These are phyloP conservation scores for Pythium brachiatum DNA, from an alignment of 352 stramenopile species.

Conservation along the genomic window DNA sequence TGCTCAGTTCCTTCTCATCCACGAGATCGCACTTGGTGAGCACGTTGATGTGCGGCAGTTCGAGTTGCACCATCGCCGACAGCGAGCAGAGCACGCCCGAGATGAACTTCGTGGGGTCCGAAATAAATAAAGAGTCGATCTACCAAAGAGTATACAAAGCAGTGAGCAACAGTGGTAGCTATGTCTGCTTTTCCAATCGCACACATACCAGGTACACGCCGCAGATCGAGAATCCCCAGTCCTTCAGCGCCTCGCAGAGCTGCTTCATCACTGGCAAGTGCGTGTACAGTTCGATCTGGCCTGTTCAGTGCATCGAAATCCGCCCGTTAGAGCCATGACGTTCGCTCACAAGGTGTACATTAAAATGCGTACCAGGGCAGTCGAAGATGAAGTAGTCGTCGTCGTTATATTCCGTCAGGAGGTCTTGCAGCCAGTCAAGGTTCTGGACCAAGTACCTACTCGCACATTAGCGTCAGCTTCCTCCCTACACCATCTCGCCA, in stretches of 20 bases:
- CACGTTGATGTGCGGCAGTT: slow-evolving; percentile 95
- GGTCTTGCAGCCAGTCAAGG: slow-evolving; percentile 94
- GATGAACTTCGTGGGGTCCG: slow-evolving; percentile 98
- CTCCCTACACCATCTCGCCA: too few species aligned
- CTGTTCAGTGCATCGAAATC: slow-evolving; percentile 23
- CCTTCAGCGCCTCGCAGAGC: slow-evolving; percentile 76
- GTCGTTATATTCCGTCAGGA: slow-evolving; percentile 89
- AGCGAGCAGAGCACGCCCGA: slow-evolving; percentile 95
- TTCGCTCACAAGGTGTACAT: background rate
- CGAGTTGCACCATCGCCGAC: slow-evolving; percentile 98
- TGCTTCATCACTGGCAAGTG: slow-evolving; percentile 91
- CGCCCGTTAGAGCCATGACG: background rate
- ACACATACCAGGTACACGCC: slow-evolving; percentile 80
- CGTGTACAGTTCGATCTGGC: slow-evolving; percentile 91
- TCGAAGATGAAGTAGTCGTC: slow-evolving; percentile 99
- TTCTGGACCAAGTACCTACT: slow-evolving; percentile 90
- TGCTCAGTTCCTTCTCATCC: slow-evolving; percentile 85
- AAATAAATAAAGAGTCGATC: slow-evolving; percentile 93
- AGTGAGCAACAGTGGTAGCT: too few species aligned
- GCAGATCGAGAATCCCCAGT: slow-evolving; percentile 88
- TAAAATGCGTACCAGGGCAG: slow-evolving; percentile 86
- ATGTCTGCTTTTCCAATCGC: too few species aligned
- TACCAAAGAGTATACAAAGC: slow-evolving; percentile 15
- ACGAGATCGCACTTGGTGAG: slow-evolving; percentile 92
- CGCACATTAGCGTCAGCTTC: background rate